These are phyloP conservation scores for Amaranthus palmeri DNA, from an alignment of 148 eudicot species.

Conservation along the genomic window DNA sequence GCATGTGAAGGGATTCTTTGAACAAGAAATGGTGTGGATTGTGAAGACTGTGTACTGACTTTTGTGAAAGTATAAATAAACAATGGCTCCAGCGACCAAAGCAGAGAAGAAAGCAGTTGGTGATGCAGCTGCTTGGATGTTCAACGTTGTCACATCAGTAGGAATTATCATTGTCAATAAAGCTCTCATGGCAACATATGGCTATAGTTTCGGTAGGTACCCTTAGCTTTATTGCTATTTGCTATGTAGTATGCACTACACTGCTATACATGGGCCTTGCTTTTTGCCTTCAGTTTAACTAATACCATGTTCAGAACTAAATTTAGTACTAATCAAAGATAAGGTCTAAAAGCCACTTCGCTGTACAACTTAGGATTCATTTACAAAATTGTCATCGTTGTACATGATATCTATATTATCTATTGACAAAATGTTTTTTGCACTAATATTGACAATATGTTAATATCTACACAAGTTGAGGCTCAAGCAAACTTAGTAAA, in stretches of 20 bases:
- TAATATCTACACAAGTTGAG: neutral
- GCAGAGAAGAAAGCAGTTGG: conserved; percentile 74
- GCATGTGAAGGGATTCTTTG: conserved; percentile 12
- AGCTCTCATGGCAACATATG: conserved; percentile 78
- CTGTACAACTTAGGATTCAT: neutral
- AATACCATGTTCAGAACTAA: neutral
- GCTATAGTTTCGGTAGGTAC: conserved; percentile 66
- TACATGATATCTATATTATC: neutral
- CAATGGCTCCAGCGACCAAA: conserved; percentile 64
- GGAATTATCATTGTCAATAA: conserved; percentile 83
- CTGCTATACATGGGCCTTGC: no score
- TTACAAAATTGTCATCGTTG: neutral
- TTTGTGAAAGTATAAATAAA: conserved; percentile 17
- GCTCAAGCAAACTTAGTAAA: neutral
- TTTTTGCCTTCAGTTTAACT: neutral
- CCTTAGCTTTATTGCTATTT: neutral
- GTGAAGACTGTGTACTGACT: conserved; percentile 15
- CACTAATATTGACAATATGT: no score
- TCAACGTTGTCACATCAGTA: conserved; percentile 82
- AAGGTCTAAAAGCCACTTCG: neutral
- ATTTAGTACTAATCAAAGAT: neutral
- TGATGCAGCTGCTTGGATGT: conserved; percentile 84
- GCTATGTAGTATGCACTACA: neutral
- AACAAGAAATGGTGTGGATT: conserved; percentile 15
- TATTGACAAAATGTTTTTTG: neutral